These are phyloP conservation scores for Scheffersomyces amazonensis DNA, from an alignment of 805 yeast genomes.

Conservation along the genomic window DNA sequence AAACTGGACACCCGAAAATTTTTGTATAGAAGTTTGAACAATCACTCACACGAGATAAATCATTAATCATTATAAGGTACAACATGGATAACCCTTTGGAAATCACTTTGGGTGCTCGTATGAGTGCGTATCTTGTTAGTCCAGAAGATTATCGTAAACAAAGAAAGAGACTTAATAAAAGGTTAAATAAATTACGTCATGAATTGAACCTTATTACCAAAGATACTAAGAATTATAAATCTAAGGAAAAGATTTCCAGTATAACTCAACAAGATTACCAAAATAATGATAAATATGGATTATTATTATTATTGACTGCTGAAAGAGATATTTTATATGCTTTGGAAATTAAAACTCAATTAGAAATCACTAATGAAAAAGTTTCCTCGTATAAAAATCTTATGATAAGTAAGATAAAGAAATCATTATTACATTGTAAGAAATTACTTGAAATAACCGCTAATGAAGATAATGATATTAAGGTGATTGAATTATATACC, in stretches of 20 bases:
- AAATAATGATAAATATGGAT: conserved; percentile 50
- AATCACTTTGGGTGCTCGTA: conserved; percentile 53
- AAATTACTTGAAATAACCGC: conserved; percentile 40
- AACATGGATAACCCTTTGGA: conserved; percentile 44
- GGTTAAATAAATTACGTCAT: conserved; percentile 62
- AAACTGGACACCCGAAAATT: too few species aligned
- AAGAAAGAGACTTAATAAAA: conserved; percentile 59
- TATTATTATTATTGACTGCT: conserved; percentile 59
- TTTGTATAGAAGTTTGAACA: too few species aligned
- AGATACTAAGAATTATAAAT: conserved; percentile 61
- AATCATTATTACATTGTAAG: conserved; percentile 46
- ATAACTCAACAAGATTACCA: conserved; percentile 50
- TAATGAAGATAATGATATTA: conserved; percentile 33
- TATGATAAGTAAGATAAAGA: conserved; percentile 64
- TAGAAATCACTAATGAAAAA: conserved; percentile 51
- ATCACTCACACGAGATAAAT: too few species aligned
- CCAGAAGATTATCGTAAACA: conserved; percentile 69
- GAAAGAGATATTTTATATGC: conserved; percentile 78
- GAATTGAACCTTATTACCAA: conserved; percentile 59
- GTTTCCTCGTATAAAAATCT: conserved; percentile 43
- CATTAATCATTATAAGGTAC: too few species aligned
- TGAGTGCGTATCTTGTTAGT: conserved; percentile 59
- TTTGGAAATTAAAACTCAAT: conserved; percentile 53
- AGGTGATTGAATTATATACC: conserved; percentile 28
- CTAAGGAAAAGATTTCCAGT: conserved; percentile 44